These are phyloP conservation scores for Canna indica DNA, from an alignment of 176 grass and related monocot genomes.

Conservation along the genomic window DNA sequence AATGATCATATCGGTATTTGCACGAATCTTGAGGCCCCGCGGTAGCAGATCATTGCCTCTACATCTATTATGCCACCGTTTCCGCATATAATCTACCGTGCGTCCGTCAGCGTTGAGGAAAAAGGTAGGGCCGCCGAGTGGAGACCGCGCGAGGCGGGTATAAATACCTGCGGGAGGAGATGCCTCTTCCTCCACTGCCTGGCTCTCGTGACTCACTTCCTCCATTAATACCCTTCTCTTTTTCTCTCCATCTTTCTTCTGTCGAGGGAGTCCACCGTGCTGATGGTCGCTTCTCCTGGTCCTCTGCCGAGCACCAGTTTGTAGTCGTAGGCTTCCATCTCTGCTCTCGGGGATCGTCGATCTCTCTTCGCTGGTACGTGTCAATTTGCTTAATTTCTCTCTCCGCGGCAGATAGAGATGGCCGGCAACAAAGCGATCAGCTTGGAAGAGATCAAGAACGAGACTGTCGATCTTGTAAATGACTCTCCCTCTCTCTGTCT, in stretches of 20 bases:
- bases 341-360: background rate
- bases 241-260: background rate
- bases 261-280: background rate
- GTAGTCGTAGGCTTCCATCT: background rate
- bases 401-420: background rate
- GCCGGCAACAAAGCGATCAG: slow-evolving; percentile 21
- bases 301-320: background rate
- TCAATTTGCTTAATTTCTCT: background rate
- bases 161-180: background rate
- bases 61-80: no score
- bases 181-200: background rate
- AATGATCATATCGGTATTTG: no score
- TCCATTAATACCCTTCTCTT: background rate
- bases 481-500: background rate
- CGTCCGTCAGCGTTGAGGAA: no score
- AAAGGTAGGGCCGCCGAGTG: no score
- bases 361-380: background rate
- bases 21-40: no score
- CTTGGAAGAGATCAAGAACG: slow-evolving; percentile 72
- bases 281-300: background rate
- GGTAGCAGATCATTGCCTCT: no score
- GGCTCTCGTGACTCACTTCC: background rate
- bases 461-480: slow-evolving; percentile 71
- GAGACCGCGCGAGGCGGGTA: no score
- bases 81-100: no score